A percentile compares a stretch with the other conserved stretches of the same genome.
Evolutionary conservation across 1,284 basidiomycete species (phyloP).

Genomic region (Cryptococcus deneoformans): DNA sequence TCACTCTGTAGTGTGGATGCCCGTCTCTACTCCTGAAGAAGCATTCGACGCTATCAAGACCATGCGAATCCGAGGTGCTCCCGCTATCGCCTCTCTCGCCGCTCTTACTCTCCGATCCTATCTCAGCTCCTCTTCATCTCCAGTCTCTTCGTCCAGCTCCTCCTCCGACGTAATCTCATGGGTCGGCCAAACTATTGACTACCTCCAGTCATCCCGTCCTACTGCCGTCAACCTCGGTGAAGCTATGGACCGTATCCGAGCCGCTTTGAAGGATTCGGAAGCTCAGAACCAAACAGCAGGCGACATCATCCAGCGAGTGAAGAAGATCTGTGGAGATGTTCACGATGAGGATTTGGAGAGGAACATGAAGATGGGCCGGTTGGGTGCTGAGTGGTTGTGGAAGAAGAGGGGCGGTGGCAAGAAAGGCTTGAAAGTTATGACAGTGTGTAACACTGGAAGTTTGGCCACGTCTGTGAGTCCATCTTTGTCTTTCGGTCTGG

Average conservation of each 20-base stretch:
- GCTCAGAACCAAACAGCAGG: constrained; percentile 48
- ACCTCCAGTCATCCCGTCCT: constrained; percentile 79
- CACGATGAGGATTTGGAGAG: constrained; percentile 79
- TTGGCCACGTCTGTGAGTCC: constrained; percentile 78
- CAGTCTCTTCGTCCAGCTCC: constrained; percentile 26
- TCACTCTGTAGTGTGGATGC: constrained; percentile 70
- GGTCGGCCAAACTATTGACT: constrained; percentile 58
- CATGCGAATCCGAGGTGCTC: constrained; percentile 90
- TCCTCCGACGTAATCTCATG: constrained; percentile 14
- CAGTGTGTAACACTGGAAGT: constrained; percentile 94
- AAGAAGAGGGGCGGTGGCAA: constrained; percentile 52
- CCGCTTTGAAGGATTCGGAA: constrained; percentile 32
- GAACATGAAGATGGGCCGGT: constrained; percentile 74
- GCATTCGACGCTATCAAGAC: constrained; percentile 88
- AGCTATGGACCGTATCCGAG: constrained; percentile 68
- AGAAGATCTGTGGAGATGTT: constrained; percentile 57
- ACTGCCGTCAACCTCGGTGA: constrained; percentile 90
- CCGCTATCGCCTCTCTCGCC: constrained; percentile 89
- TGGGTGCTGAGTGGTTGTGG: constrained; percentile 80
- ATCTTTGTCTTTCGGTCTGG: background rate
- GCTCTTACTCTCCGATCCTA: constrained; percentile 71
- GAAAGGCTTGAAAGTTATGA: constrained; percentile 70
- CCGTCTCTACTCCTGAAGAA: constrained; percentile 68
- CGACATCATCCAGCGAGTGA: constrained; percentile 59
- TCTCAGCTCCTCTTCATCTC: constrained; percentile 22